These are phyloP conservation scores for Nicotiana tomentosiformis DNA, from an alignment of 257 asterid genomes.

Conservation along the genomic window DNA sequence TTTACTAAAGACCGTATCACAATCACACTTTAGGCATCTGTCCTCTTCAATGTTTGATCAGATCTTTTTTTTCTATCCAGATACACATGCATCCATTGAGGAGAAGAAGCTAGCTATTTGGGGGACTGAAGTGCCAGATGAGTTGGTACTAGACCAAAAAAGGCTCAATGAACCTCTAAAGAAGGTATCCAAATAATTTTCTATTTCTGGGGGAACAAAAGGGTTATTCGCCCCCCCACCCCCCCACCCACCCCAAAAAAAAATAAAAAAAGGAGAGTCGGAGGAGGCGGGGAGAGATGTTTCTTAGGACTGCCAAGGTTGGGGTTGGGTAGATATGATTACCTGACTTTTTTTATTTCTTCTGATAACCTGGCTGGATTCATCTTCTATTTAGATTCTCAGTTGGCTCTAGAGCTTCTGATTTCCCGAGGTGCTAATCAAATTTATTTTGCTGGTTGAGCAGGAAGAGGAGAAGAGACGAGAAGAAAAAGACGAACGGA, in stretches of 20 bases:
- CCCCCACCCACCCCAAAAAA: not conserved
- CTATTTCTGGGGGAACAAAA: not conserved
- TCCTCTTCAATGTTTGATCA: not conserved
- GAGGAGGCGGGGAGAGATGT: not conserved
- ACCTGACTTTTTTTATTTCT: no score
- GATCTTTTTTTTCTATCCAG: slow-evolving; percentile 24
- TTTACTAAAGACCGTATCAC: not conserved
- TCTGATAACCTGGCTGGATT: not conserved
- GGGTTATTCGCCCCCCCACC: not conserved
- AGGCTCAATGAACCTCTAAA: slow-evolving; percentile 56
- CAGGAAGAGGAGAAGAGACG: slow-evolving; percentile 75
- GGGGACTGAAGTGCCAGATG: slow-evolving; percentile 88
- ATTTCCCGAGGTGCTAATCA: not conserved
- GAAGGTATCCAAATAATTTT: slow-evolving; percentile 37
- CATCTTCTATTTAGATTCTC: not conserved
- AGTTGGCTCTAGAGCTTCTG: not conserved
- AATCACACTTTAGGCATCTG: not conserved
- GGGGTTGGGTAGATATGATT: not conserved
- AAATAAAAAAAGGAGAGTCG: no score
- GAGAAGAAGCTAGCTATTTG: slow-evolving; percentile 68
- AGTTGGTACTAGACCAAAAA: slow-evolving; percentile 59
- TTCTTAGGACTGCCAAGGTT: not conserved
- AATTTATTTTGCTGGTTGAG: not conserved
- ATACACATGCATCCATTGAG: slow-evolving; percentile 43
- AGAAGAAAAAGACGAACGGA: slow-evolving; percentile 79